Evolutionary conservation across 2,329 filamentous ascomycete species (phyloP).

Genomic region (Fusarium sacchari): DNA sequence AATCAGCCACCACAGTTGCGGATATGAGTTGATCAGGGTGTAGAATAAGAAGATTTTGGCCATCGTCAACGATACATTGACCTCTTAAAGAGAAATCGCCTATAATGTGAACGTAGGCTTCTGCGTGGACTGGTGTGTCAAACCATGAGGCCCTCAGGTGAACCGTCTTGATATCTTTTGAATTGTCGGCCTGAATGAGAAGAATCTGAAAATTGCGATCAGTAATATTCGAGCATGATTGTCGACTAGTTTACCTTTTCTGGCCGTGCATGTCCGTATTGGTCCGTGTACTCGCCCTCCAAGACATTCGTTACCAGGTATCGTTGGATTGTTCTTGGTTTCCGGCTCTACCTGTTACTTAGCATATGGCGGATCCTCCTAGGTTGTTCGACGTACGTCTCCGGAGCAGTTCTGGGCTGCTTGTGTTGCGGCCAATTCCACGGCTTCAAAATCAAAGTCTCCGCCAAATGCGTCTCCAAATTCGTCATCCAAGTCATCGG

Average conservation of each 20-base stretch:
- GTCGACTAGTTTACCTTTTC: slow-evolving; percentile 73
- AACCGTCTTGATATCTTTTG: slow-evolving; percentile 72
- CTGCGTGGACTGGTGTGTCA: slow-evolving; percentile 78
- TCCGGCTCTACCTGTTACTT: slow-evolving; percentile 74
- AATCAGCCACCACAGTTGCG: slow-evolving; percentile 95
- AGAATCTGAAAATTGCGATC: slow-evolving; percentile 67
- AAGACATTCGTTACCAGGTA: slow-evolving; percentile 83
- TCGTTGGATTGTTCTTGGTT: slow-evolving; percentile 81
- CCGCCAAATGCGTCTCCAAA: slow-evolving; percentile 66
- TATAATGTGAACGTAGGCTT: slow-evolving; percentile 87
- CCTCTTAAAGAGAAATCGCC: slow-evolving; percentile 76
- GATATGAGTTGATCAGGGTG: slow-evolving; percentile 97
- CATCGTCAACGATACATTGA: slow-evolving; percentile 84
- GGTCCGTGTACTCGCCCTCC: slow-evolving; percentile 73
- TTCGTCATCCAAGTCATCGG: slow-evolving; percentile 44
- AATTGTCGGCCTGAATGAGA: slow-evolving; percentile 81
- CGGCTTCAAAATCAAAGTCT: slow-evolving; percentile 81
- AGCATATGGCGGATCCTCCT: slow-evolving; percentile 58
- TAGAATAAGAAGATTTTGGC: slow-evolving; percentile 84
- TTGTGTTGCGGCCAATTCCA: slow-evolving; percentile 78
- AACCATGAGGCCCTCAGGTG: slow-evolving; percentile 87
- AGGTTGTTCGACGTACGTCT: slow-evolving; percentile 52
- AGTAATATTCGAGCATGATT: slow-evolving; percentile 7
- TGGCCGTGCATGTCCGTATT: slow-evolving; percentile 65
- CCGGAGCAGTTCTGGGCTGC: slow-evolving; percentile 55